Percentiles rank a stretch among this genome's conserved stretches.
Evolutionary conservation across 352 stramenopile genomes (phyloP).

Genomic region (Pseudoperonospora humuli): DNA sequence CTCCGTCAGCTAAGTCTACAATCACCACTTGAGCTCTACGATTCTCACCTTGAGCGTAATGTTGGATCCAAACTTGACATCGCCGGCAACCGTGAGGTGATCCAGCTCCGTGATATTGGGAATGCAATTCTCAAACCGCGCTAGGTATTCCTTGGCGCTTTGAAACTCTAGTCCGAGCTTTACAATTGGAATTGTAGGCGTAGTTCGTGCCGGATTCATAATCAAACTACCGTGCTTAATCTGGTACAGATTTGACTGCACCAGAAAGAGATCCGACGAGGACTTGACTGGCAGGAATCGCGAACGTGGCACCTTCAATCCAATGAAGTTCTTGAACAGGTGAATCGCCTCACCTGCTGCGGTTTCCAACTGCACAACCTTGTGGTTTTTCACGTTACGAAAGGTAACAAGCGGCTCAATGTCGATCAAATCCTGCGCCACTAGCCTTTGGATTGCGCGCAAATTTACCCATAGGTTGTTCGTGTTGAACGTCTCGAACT

Average conservation of each 20-base stretch:
- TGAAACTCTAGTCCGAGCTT: constrained; percentile 91
- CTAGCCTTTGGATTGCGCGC: constrained; percentile 94
- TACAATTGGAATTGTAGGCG: constrained; percentile 87
- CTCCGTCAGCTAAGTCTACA: neutral
- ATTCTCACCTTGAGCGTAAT: constrained; percentile 82
- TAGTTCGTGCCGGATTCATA: constrained; percentile 77
- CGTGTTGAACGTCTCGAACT: constrained; percentile 99
- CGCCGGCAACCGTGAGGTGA: constrained; percentile 88
- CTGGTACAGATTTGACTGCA: constrained; percentile 91
- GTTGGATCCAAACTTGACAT: constrained; percentile 90
- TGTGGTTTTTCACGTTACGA: constrained; percentile 94
- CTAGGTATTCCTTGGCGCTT: constrained; percentile 80
- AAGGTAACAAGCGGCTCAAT: constrained; percentile 93
- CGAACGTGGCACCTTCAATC: constrained; percentile 92
- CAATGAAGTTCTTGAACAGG: constrained; percentile 96
- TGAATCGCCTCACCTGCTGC: constrained; percentile 97
- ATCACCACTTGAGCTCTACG: neutral
- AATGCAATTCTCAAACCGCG: constrained; percentile 83
- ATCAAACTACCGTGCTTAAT: constrained; percentile 89
- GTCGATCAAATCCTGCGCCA: constrained; percentile 96
- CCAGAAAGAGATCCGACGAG: constrained; percentile 95
- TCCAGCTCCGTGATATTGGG: constrained; percentile 91
- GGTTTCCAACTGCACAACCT: constrained; percentile 92
- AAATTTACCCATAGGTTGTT: constrained; percentile 99
- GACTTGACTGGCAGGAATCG: constrained; percentile 99